Evolutionary conservation across 2,329 filamentous ascomycete species (phyloP), one percentile per base, ranked within the genome.

Genomic region (Dryadomyces quercivorus): DNA sequence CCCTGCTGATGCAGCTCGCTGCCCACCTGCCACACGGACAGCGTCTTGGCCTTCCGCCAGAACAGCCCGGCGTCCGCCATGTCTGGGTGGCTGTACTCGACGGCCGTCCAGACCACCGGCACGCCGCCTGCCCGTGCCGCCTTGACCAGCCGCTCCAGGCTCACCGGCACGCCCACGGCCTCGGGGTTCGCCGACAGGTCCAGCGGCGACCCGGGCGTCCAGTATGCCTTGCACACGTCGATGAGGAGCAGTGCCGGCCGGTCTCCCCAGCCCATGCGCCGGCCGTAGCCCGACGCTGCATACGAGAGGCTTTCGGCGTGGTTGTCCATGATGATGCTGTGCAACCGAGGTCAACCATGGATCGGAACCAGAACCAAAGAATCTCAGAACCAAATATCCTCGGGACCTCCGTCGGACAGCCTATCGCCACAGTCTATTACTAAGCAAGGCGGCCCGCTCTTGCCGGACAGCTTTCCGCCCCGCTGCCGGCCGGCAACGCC

Each of bases 191-290:
- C 58, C 12, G 62, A 63, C n/a, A 67, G 66, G 53, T 69, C 66
- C 21, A 75, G 63, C 4, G 70, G 70, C 48, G 70, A 74, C 5
- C 65, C 66, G 26, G 65, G 60, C 8, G 64, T 67, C 67, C 69
- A 75, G 61, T 75, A 74, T 10, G 70, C 71, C 48, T 67, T 70
- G 61, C 71, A 74, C 48, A 75, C 71, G 59, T 75, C 72, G 61
- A 75, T 67, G 21, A 75, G 61, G 45, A 75, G 61, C 5, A 75
- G 64, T n/a, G 69, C 72, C 3, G 72, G 71, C 13, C 63, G 65
- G 26, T 51, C 54, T 31, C 72, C 72, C 72, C 72, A 75, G 56
- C 71, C 71, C 60, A 75, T 72, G 31, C 64, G 67, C 9, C 6
- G 46, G 52, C n/a, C 43, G 43, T 48, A 50, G 31, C 43, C 43